Evolutionary conservation across 192 early-diverging fungal genomes (phyloP).

Genomic region (Entomortierella beljakovae): DNA sequence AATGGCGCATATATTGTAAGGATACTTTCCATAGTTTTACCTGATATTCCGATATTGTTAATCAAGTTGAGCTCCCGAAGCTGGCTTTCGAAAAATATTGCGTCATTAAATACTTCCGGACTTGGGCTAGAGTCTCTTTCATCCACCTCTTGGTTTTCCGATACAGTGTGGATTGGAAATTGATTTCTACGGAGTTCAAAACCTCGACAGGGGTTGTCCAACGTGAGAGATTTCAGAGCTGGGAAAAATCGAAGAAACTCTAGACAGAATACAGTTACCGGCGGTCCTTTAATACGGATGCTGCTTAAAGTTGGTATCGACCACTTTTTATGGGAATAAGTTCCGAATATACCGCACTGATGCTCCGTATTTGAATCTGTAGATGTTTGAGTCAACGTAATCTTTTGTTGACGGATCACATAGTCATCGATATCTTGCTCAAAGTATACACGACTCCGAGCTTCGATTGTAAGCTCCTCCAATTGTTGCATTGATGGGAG

Average conservation of each 20-base stretch:
- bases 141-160: neutral
- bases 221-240: neutral
- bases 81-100: no score
- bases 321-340: slow-evolving; percentile 1
- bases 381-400: neutral
- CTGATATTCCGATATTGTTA: no score
- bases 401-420: neutral
- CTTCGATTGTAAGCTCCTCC: neutral
- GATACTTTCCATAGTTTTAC: no score
- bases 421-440: neutral
- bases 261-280: slow-evolving; percentile 14
- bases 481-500: neutral
- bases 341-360: neutral
- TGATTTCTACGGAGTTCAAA: neutral
- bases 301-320: slow-evolving; percentile 6
- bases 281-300: slow-evolving; percentile 2
- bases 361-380: no score
- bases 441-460: neutral
- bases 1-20: no score
- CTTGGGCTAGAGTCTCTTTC: neutral
- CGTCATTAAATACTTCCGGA: no score
- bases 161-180: neutral
- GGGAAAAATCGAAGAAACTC: slow-evolving; percentile 17
- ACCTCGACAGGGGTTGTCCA: neutral
- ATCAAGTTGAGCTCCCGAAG: no score